Evolutionary conservation across 2,329 filamentous ascomycete species (phyloP), one percentile per base, ranked within the genome.

Genomic region (Lasiodiplodia gonubiensis): DNA sequence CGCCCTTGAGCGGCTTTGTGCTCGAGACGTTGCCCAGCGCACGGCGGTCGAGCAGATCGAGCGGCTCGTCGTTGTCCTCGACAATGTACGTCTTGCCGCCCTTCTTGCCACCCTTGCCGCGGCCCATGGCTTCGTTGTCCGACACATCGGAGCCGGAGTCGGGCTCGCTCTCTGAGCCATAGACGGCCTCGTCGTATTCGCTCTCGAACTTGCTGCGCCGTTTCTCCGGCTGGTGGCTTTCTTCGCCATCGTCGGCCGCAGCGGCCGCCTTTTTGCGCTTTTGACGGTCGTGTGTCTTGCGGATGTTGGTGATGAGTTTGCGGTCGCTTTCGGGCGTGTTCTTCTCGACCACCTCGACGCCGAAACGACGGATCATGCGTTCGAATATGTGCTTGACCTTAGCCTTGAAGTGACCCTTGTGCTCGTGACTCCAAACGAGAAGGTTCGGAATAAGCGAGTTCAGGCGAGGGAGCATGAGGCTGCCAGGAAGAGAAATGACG

Each of bases 321-420:
- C 89, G 89, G 80, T 97, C 94, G 25, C 88, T 88, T 74, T 96
- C 92, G 3, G 94, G 94, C 68, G 92, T 94, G 77, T 92, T 85
- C 71, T 88, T 87, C 80, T 95, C 92, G 14, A 99, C 87, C 35
- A 88, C 80, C 2, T 94, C 90, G 54, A 91, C 91, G 57, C 95
- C 94, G 75, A 97, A 98, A 67, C 94, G 89, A 57, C 94, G 89
- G 25, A 98, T 91, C 86, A 97, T 93, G 64, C 95, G 89, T 81
- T 99, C 95, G 18, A 99, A 83, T 70, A 99, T 98, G 76, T 97
- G 94, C 88, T 97, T 98, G 72, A 99, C 94, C 84, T 98, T 99
- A 60, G 92, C 90, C 75, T 94, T 93, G 83, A 99, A 95, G 77
- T 97, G 93, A 14, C 93, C 93, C 83, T 98, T 98, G 84, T 99